Evolutionary conservation across 2,329 filamentous ascomycete species (phyloP).

Genomic region (Fusarium solani-melongenae): DNA sequence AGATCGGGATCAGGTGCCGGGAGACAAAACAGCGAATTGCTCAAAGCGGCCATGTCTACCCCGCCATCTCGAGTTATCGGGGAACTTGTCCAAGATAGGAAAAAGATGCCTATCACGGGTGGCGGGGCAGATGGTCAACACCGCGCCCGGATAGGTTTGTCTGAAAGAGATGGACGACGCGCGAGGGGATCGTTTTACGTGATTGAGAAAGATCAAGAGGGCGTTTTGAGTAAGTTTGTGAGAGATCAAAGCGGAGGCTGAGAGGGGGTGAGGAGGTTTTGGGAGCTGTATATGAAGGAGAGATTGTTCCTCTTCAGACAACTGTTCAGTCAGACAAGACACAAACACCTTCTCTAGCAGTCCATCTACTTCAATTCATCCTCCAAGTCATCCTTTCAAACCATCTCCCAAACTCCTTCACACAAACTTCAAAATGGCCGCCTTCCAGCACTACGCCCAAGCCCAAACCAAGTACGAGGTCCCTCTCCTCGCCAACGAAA

Average conservation of each 20-base stretch:
- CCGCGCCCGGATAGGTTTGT: neutral
- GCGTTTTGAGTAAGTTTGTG: neutral
- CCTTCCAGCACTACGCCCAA: slow-evolving; percentile 65
- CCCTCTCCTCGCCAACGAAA: slow-evolving; percentile 74
- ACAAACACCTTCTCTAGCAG: neutral
- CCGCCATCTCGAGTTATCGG: slow-evolving; percentile 15
- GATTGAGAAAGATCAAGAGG: neutral
- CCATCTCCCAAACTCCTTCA: neutral
- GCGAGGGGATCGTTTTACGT: neutral
- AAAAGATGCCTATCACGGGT: slow-evolving; percentile 28
- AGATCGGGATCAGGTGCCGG: slow-evolving; percentile 14
- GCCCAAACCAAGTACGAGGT: slow-evolving; percentile 71
- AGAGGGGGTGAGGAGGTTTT: neutral
- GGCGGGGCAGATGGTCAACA: neutral
- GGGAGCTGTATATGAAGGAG: slow-evolving; percentile 24
- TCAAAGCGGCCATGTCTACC: slow-evolving; percentile 25
- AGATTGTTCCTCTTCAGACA: neutral
- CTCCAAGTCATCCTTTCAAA: neutral
- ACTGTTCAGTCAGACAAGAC: neutral
- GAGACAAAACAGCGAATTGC: slow-evolving; percentile 4
- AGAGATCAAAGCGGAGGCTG: neutral
- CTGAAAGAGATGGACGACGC: slow-evolving; percentile 22
- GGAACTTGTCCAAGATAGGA: slow-evolving; percentile 32
- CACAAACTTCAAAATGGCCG: slow-evolving; percentile 44
- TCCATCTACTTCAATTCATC: neutral